Conservation (phyloP, 805 yeast genomes). For the Naumovozyma dairenensis region DNA sequence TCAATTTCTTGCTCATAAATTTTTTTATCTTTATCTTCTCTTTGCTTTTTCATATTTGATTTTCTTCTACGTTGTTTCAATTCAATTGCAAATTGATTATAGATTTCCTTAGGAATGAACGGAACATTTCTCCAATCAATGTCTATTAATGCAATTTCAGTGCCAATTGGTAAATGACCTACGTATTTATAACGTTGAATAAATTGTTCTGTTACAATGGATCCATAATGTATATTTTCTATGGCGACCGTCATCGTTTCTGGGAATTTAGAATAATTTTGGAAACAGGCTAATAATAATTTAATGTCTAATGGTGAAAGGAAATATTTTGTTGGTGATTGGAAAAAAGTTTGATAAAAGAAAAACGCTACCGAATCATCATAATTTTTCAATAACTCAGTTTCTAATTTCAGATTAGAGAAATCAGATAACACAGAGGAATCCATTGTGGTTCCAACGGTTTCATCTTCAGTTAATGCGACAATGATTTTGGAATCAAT, state of each 20-base stretch:
- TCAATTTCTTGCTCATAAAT: slow-evolving; percentile 52
- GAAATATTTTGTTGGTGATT: slow-evolving; percentile 54
- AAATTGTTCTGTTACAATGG: slow-evolving; percentile 47
- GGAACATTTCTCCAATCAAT: slow-evolving; percentile 63
- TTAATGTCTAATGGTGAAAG: slow-evolving; percentile 74
- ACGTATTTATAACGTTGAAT: slow-evolving; percentile 61
- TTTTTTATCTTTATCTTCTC: slow-evolving; percentile 52
- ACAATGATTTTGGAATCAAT: slow-evolving; percentile 39
- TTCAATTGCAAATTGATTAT: slow-evolving; percentile 42
- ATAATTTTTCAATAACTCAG: slow-evolving; percentile 13
- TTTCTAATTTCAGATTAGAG: slow-evolving; percentile 1
- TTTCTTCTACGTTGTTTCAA: slow-evolving; percentile 46
- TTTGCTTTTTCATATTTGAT: slow-evolving; percentile 38
- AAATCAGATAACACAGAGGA: background rate
- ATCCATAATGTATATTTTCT: slow-evolving; percentile 62
- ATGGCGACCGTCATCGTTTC: slow-evolving; percentile 47
- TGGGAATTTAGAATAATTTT: slow-evolving; percentile 60
- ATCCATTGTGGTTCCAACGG: background rate
- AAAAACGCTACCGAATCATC: slow-evolving; percentile 43
- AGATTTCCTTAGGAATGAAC: slow-evolving; percentile 35
- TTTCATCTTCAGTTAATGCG: slow-evolving; percentile 23
- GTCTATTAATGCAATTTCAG: slow-evolving; percentile 75
- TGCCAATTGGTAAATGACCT: slow-evolving; percentile 75
- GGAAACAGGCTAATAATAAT: slow-evolving; percentile 54
- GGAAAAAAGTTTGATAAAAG: slow-evolving; percentile 72